These are phyloP conservation scores for Dioscorea alata DNA, from an alignment of 106 monocot genomes.

Conservation along the genomic window DNA sequence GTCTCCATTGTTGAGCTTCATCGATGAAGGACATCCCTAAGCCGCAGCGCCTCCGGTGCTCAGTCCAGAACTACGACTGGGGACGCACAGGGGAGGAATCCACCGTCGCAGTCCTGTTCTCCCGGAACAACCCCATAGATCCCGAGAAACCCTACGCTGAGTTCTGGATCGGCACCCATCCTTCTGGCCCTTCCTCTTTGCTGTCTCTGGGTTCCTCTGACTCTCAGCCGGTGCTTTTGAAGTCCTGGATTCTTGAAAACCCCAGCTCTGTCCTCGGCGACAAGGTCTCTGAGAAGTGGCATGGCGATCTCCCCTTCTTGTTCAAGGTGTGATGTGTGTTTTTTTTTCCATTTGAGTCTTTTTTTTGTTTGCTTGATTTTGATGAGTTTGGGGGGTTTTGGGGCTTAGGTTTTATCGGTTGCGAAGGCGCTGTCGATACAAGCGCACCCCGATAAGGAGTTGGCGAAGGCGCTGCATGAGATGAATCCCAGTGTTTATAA, in stretches of 20 bases:
- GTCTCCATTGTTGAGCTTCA: neutral
- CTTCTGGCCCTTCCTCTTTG: conserved; percentile 63
- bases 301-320: conserved; percentile 73
- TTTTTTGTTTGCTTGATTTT: neutral
- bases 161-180: conserved; percentile 97
- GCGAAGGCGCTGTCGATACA: conserved; percentile 89
- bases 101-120: conserved; percentile 52
- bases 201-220: neutral
- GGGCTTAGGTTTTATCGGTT: conserved; percentile 71
- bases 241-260: conserved; percentile 52
- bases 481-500: conserved; percentile 62
- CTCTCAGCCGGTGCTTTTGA: conserved; percentile 18
- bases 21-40: neutral
- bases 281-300: conserved; percentile 57
- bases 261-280: conserved; percentile 44
- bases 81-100: conserved; percentile 53
- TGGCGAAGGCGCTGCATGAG: conserved; percentile 61
- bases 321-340: conserved; percentile 51
- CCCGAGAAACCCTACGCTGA: conserved; percentile 64
- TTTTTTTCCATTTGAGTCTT: neutral
- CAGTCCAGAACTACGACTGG: conserved; percentile 93
- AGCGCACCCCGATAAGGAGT: conserved; percentile 85
- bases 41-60: conserved; percentile 48
- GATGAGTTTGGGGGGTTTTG: neutral
- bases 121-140: conserved; percentile 31